A percentile compares a stretch with the other conserved stretches of the same genome.
Conservation (phyloP, 1,284 basidiomycete genomes). For the Naganishia albida region DNA sequence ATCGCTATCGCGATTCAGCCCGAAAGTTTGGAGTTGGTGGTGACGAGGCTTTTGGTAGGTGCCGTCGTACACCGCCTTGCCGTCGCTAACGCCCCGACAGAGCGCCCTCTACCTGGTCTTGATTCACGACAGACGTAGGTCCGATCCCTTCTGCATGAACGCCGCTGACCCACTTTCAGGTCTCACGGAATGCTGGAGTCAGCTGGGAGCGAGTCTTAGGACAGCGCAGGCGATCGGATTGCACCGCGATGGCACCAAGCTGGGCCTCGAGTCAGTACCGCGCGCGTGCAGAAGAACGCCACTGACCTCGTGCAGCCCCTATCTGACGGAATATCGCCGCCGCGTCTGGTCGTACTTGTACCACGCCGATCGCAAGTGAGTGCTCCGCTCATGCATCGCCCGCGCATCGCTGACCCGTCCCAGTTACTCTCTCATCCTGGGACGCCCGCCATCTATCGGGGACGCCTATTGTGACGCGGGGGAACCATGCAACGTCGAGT, state of each 20-base stretch:
- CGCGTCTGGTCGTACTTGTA: conserved; percentile 92
- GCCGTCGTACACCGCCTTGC: not conserved
- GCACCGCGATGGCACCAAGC: conserved; percentile 84
- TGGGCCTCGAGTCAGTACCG: conserved; percentile 62
- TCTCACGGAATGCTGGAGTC: conserved; percentile 82
- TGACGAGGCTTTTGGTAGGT: conserved; percentile 77
- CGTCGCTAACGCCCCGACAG: conserved; percentile 53
- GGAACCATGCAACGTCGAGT: conserved; percentile 79
- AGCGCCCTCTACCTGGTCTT: conserved; percentile 88
- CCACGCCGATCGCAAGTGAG: conserved; percentile 72
- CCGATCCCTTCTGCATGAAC: not conserved
- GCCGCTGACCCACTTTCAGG: conserved; percentile 4
- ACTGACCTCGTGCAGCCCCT: conserved; percentile 56
- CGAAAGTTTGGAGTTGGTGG: conserved; percentile 84
- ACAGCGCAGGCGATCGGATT: conserved; percentile 92
- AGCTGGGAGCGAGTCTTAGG: conserved; percentile 85
- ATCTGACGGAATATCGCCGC: conserved; percentile 82
- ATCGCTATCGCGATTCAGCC: conserved; percentile 87
- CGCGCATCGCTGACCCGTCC: not conserved
- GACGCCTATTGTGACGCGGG: conserved; percentile 57
- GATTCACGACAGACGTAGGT: conserved; percentile 52
- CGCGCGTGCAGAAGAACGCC: not conserved
- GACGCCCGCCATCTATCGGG: conserved; percentile 71
- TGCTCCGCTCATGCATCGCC: conserved; percentile 1
- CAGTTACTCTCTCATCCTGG: conserved; percentile 85